phyloP scores from a whole-genome alignment of 2,329 filamentous ascomycete genomes.

The Immersiporthe knoxdaviesiana region DNA sequence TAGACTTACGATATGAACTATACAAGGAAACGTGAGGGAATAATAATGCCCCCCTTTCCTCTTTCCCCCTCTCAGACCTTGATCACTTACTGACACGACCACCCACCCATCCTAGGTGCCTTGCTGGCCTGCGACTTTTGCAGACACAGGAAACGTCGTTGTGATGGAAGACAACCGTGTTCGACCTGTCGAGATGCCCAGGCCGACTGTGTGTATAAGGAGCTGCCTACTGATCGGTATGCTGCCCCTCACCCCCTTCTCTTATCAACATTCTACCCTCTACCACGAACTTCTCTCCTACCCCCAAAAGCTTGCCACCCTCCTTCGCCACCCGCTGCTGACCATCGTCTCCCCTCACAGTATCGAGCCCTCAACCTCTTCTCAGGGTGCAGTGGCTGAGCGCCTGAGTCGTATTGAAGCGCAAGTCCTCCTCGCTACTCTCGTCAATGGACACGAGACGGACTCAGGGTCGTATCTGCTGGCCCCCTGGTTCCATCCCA shows the following conservation, averaged over 20 bases:
- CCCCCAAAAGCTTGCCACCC: neutral
- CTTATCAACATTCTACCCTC: neutral
- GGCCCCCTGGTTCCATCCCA: neutral
- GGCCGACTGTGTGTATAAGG: slow-evolving; percentile 46
- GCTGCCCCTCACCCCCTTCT: slow-evolving; percentile 1
- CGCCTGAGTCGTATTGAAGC: slow-evolving; percentile 44
- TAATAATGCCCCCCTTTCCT: neutral
- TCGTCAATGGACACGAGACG: slow-evolving; percentile 32
- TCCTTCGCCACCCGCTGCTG: neutral
- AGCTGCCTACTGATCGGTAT: slow-evolving; percentile 39
- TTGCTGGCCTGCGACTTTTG: slow-evolving; percentile 47
- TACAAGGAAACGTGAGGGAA: slow-evolving; percentile 42
- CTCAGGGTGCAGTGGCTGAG: slow-evolving; percentile 41
- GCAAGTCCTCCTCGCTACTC: slow-evolving; percentile 17
- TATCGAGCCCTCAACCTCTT: slow-evolving; percentile 38
- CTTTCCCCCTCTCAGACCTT: slow-evolving; percentile 4
- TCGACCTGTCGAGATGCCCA: slow-evolving; percentile 44
- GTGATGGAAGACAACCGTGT: slow-evolving; percentile 44
- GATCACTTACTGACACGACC: slow-evolving; percentile 28
- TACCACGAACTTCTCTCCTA: neutral
- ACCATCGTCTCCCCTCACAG: slow-evolving; percentile 28
- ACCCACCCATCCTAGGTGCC: slow-evolving; percentile 38
- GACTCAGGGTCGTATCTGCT: slow-evolving; percentile 24
- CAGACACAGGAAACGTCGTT: slow-evolving; percentile 43
- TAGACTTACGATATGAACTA: slow-evolving; percentile 38